phyloP scores from a whole-genome alignment of 345 rosid genomes.

The Syzygium grande region DNA sequence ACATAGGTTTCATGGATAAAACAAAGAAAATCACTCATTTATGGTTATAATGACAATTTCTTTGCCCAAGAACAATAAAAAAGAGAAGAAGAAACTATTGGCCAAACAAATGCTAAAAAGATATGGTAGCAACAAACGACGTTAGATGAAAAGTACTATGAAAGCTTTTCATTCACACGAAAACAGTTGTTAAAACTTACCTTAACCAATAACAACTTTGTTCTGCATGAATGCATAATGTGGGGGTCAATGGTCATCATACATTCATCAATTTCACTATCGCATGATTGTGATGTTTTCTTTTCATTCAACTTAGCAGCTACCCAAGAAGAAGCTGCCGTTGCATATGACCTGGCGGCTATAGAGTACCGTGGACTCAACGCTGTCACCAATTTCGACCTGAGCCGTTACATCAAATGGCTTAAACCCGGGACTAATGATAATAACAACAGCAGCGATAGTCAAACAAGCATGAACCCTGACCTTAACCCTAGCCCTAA shows the following conservation, averaged over 20 bases:
- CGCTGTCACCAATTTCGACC: constrained; percentile 90
- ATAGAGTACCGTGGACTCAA: constrained; percentile 87
- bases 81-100: not conserved
- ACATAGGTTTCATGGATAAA: not conserved
- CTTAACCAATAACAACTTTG: not conserved
- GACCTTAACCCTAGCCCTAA: not conserved
- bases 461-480: not conserved
- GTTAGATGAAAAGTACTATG: not conserved
- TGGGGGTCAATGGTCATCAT: not conserved
- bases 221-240: not conserved
- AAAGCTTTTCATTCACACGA: not conserved
- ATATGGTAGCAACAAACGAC: not conserved
- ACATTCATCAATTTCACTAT: not conserved
- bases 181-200: not conserved
- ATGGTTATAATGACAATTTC: not conserved
- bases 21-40: not conserved
- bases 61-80: not conserved
- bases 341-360: constrained; percentile 87
- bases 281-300: not conserved
- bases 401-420: constrained; percentile 74
- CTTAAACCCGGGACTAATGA: constrained; percentile 24
- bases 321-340: constrained; percentile 96
- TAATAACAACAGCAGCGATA: not conserved
- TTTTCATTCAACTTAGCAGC: constrained; percentile 20
- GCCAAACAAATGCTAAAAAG: not conserved